These are phyloP conservation scores for Exobasidium cylindrosporum DNA, from an alignment of 1,284 basidiomycete species.

Conservation along the genomic window DNA sequence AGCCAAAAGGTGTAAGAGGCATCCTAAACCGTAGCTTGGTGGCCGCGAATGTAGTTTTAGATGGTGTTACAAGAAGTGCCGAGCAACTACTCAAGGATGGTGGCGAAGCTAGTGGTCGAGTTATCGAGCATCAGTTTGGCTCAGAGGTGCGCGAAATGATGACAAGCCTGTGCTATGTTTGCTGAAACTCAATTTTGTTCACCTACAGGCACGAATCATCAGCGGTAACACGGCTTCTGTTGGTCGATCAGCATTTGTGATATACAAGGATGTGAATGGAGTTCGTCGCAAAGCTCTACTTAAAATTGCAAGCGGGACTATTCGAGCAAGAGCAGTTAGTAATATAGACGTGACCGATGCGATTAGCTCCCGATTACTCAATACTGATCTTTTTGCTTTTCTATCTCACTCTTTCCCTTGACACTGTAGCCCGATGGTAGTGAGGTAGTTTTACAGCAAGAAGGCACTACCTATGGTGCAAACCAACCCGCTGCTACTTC, in stretches of 20 bases:
- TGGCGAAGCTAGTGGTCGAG: conserved; percentile 42
- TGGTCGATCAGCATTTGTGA: conserved; percentile 44
- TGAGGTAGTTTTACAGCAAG: conserved; percentile 5
- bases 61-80: conserved; percentile 52
- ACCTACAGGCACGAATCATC: conserved; percentile 36
- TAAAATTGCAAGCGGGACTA: conserved; percentile 9
- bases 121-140: conserved; percentile 54
- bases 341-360: too few relatives aligned
- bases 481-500: neutral
- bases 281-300: conserved; percentile 13
- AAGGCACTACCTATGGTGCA: neutral
- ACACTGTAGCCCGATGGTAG: conserved; percentile 5
- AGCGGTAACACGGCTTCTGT: conserved; percentile 40
- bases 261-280: conserved; percentile 48
- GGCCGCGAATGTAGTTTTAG: conserved; percentile 52
- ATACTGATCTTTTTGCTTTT: too few relatives aligned
- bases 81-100: conserved; percentile 40
- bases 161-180: too few relatives aligned
- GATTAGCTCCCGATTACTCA: too few relatives aligned
- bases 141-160: conserved; percentile 35
- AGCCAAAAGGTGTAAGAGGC: conserved; percentile 48
- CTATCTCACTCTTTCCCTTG: too few relatives aligned
- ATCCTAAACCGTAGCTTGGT: conserved; percentile 50
- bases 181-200: too few relatives aligned
- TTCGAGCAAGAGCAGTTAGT: conserved; percentile 4